phyloP scores from a whole-genome alignment of 192 early-diverging fungal genomes.

The Rhizoclosmatium globosum region DNA sequence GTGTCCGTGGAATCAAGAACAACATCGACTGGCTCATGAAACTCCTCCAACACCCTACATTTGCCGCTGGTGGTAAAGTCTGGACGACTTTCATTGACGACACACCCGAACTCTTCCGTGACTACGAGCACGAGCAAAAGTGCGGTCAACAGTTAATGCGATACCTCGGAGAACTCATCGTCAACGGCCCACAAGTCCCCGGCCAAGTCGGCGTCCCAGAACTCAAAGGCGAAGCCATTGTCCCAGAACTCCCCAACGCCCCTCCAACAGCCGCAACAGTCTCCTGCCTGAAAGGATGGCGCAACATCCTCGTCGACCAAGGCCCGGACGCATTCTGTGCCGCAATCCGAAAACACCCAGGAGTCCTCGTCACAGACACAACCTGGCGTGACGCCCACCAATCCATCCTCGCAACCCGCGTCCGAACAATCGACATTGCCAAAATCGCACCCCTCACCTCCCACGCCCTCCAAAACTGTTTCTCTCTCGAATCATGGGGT shows the following conservation, averaged over 20 bases:
- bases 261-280: slow-evolving; percentile 47
- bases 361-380: slow-evolving; percentile 94
- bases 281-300: slow-evolving; percentile 82
- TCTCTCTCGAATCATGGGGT: slow-evolving; percentile 97
- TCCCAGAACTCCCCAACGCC: slow-evolving; percentile 58
- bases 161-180: slow-evolving; percentile 90
- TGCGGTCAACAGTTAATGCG: slow-evolving; percentile 82
- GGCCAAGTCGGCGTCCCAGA: slow-evolving; percentile 77
- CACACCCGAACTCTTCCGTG: slow-evolving; percentile 88
- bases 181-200: slow-evolving; percentile 92
- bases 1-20: slow-evolving; percentile 96
- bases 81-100: slow-evolving; percentile 99
- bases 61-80: slow-evolving; percentile 73
- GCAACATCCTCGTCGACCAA: slow-evolving; percentile 82
- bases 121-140: slow-evolving; percentile 61
- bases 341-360: slow-evolving; percentile 87
- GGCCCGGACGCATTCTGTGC: slow-evolving; percentile 92
- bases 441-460: slow-evolving; percentile 89
- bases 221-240: slow-evolving; percentile 71
- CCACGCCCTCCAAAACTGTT: slow-evolving; percentile 86
- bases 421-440: slow-evolving; percentile 93
- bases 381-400: slow-evolving; percentile 97
- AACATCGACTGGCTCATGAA: slow-evolving; percentile 94
- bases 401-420: slow-evolving; percentile 92
- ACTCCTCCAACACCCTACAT: slow-evolving; percentile 82